Evolutionary conservation across 176 grass and related monocot genomes (phyloP).

Genomic region (Thinopyrum elongatum): DNA sequence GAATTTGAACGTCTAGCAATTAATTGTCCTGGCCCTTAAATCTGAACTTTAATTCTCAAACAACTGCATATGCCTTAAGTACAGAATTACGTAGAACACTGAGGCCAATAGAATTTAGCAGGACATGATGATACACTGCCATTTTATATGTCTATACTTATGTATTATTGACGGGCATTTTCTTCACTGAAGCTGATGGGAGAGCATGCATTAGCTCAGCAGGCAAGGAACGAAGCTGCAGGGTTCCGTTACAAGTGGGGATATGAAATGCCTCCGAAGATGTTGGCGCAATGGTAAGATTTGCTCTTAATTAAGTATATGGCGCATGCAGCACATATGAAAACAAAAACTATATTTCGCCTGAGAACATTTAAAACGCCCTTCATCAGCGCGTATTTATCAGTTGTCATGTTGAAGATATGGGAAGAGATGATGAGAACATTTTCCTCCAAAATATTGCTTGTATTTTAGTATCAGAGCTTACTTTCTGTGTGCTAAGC

Average conservation of each 20-base stretch:
- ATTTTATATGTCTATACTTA: background rate
- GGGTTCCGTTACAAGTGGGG: slow-evolving; percentile 57
- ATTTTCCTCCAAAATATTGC: background rate
- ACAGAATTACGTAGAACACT: background rate
- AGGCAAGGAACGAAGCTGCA: slow-evolving; percentile 58
- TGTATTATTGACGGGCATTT: background rate
- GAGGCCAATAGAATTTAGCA: background rate
- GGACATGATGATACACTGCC: background rate
- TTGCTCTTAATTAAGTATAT: slow-evolving; percentile 20
- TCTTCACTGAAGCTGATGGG: slow-evolving; percentile 47
- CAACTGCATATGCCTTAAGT: background rate
- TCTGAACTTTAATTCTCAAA: background rate
- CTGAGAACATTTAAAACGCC: background rate
- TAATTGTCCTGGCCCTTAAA: background rate
- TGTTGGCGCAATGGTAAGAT: slow-evolving; percentile 62
- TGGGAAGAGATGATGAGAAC: background rate
- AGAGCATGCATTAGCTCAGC: slow-evolving; percentile 46
- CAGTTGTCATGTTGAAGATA: background rate
- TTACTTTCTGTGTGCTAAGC: background rate
- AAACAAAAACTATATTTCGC: background rate
- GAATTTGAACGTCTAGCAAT: background rate
- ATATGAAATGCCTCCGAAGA: slow-evolving; percentile 71
- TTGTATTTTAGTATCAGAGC: background rate
- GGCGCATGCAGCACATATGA: background rate
- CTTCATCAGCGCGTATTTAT: background rate